These are phyloP conservation scores for Penstemon newberryi DNA, from an alignment of 257 asterid species.

Conservation along the genomic window DNA sequence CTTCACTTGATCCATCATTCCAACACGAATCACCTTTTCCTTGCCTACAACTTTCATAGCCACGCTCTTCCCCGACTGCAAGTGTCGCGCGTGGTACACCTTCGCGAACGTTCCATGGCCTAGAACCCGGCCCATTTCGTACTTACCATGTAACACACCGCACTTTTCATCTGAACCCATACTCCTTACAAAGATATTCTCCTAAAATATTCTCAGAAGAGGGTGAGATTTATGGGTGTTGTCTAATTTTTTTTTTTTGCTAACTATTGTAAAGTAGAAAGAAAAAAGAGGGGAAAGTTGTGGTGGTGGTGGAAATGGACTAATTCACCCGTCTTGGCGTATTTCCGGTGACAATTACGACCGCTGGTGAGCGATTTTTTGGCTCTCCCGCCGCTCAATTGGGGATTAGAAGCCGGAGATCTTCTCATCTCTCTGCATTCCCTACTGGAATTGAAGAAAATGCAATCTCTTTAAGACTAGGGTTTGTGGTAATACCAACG, in stretches of 20 bases:
- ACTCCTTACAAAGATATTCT: too few relatives aligned
- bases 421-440: constrained; percentile 87
- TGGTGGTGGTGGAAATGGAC: neutral
- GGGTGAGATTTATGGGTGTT: neutral
- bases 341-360: constrained; percentile 83
- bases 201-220: neutral
- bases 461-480: neutral
- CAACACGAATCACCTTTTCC: constrained; percentile 52
- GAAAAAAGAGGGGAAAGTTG: neutral
- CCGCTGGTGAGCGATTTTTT: constrained; percentile 45
- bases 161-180: constrained; percentile 37
- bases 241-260: neutral
- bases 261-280: neutral
- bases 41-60: constrained; percentile 60
- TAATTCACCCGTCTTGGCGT: constrained; percentile 77
- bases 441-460: constrained; percentile 30
- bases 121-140: constrained; percentile 53
- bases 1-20: constrained; percentile 68
- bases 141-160: constrained; percentile 46
- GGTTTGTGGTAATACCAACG: neutral
- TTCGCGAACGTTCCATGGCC: constrained; percentile 69
- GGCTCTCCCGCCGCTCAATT: constrained; percentile 37
- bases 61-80: constrained; percentile 46
- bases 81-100: constrained; percentile 48
- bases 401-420: constrained; percentile 44